phyloP scores from a whole-genome alignment of 2,329 filamentous ascomycete genomes.

The Zasmidium angulare region DNA sequence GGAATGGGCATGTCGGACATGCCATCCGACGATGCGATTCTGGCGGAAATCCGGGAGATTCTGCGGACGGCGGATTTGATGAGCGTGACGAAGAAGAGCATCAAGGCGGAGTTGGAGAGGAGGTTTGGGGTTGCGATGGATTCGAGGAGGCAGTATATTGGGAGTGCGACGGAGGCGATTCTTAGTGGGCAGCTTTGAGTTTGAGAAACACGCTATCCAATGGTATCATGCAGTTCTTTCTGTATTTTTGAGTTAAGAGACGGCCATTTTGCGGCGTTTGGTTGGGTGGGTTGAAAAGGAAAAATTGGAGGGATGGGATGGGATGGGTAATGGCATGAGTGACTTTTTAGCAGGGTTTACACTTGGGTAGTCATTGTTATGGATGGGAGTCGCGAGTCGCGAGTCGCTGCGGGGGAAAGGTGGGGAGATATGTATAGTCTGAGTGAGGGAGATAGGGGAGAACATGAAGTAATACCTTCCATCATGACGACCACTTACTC shows the following conservation, averaged over 20 bases:
- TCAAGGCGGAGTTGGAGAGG: constrained; percentile 89
- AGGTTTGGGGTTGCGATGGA: constrained; percentile 86
- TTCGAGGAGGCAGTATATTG: constrained; percentile 84
- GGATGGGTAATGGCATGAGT: not conserved
- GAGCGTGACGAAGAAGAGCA: constrained; percentile 97
- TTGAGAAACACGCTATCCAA: not conserved
- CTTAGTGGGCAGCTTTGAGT: constrained; percentile 40
- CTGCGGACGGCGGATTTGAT: constrained; percentile 89
- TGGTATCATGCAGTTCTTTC: not conserved
- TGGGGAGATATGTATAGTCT: too few species aligned
- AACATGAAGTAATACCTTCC: too few species aligned
- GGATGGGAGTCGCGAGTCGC: too few species aligned
- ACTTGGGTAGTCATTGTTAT: too few species aligned
- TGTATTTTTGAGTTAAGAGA: not conserved
- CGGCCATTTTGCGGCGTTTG: not conserved
- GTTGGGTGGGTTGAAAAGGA: not conserved
- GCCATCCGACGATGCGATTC: constrained; percentile 82
- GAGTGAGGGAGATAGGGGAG: too few species aligned
- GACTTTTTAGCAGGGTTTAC: too few species aligned
- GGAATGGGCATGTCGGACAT: constrained; percentile 68
- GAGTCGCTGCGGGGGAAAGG: too few species aligned
- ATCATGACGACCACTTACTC: too few species aligned
- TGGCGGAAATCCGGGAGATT: constrained; percentile 94
- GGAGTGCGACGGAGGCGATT: constrained; percentile 45
- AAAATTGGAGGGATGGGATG: not conserved